Base-by-base conservation (phyloP, 2,329 filamentous ascomycete genomes). In the Botrytis fabae region DNA sequence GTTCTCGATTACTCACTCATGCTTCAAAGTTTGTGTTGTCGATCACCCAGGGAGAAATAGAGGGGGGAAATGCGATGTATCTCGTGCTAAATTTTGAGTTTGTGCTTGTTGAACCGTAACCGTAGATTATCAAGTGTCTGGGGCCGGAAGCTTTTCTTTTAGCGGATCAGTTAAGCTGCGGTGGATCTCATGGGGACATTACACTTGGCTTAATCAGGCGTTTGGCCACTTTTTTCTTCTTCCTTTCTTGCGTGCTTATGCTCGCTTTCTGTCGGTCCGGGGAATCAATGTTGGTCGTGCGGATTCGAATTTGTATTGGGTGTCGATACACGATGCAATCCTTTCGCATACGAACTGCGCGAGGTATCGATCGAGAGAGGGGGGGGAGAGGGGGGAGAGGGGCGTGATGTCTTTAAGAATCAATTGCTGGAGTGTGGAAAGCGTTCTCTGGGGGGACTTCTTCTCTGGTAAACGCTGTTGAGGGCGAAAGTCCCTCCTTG, bases 121-220 rank as follows among this genome's bases (percentile, higher is more conserved):
- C 28, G 22, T 68, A 59, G 35, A n/a, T 69, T 32, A 35, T 20
- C 18, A 42, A 18, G 8, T 46, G 54, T 60, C 51, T 69, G 68
- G 68, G 68, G 42, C 68, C 68, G 57, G 59, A 62, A 70, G 68
- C 64, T 68, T 48, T 70, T 70, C 9, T 59, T 62, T 62, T 70
- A 62, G 68, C 22, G 68, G 68, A 62, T 70, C 68, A 40, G 42
- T 35, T 48, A 51, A 57, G 51, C 51, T 57, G 42, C n/a, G 57
- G 64, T 64, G 61, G 61, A 46, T 64, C 61, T 28, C 46, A 40
- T 10, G 22, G 44, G 22, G 62, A 38, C 63, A 40, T n/a, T 7
- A 22, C 18, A 66, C 64, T 54, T 40, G 64, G 64, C 64, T 51
- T 7, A 3, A 40, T 66, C 46, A 25, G 32, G 12, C 38, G 16